Percentiles rank a stretch among this genome's conserved stretches.
Conservation (phyloP, 371 early-diverging fungal species). For the Saksenaea vasiformis region DNA sequence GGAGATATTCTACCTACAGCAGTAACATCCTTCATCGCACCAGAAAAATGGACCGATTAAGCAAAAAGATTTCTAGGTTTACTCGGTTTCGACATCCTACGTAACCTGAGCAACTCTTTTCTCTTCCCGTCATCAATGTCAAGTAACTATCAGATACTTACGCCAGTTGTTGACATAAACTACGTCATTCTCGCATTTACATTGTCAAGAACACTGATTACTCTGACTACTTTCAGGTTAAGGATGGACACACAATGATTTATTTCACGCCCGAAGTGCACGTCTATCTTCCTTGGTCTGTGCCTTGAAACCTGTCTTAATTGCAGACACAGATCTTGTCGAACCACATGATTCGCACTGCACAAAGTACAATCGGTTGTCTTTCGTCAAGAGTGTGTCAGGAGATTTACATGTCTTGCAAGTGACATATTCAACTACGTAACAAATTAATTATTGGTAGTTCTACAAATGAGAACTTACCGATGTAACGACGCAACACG, state of each 20-base stretch:
- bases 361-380: constrained; percentile 97
- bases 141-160: too few species aligned
- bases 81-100: too few species aligned
- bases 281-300: constrained; percentile 72
- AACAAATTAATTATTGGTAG: not conserved
- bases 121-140: too few species aligned
- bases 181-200: too few species aligned
- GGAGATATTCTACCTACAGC: too few species aligned
- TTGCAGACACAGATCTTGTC: constrained; percentile 95
- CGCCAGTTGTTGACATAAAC: too few species aligned
- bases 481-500: constrained; percentile 97
- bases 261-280: constrained; percentile 47
- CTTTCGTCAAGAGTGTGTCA: constrained; percentile 95
- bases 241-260: not conserved
- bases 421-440: constrained; percentile 94
- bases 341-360: constrained; percentile 99
- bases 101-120: too few species aligned
- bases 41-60: too few species aligned
- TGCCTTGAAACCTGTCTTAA: constrained; percentile 98
- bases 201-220: not conserved
- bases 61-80: too few species aligned
- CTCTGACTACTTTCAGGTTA: not conserved
- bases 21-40: too few species aligned
- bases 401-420: constrained; percentile 99
- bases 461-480: constrained; percentile 29